These are phyloP conservation scores for Fraxinus cuspidata DNA, from an alignment of 257 asterid species.

Conservation along the genomic window DNA sequence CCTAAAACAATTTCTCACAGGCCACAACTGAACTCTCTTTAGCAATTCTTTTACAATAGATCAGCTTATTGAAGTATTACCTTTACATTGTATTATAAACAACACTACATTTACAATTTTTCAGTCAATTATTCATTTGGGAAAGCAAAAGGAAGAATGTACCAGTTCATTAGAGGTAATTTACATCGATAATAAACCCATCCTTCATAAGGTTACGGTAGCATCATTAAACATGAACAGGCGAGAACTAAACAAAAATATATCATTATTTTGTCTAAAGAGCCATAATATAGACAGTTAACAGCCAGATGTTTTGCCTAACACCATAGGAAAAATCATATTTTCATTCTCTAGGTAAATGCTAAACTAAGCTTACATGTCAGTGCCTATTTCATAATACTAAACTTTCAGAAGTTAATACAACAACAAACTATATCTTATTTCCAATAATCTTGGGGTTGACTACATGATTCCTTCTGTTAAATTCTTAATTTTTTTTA, in stretches of 20 bases:
- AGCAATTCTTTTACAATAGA: too few relatives aligned
- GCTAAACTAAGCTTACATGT: neutral
- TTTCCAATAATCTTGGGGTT: neutral
- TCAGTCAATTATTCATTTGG: neutral
- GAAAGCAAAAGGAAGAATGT: neutral
- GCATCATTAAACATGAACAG: neutral
- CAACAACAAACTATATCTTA: neutral
- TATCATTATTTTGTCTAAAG: neutral
- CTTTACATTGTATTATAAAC: too few relatives aligned
- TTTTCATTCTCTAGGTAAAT: neutral
- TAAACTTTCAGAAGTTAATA: neutral
- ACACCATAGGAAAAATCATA: neutral
- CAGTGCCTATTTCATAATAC: neutral
- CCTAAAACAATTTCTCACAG: too few relatives aligned
- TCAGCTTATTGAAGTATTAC: too few relatives aligned
- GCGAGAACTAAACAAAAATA: neutral
- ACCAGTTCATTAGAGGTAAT: neutral
- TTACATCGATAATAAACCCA: neutral
- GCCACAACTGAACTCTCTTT: too few relatives aligned
- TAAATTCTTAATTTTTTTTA: too few relatives aligned
- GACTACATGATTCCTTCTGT: neutral
- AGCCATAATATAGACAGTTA: neutral
- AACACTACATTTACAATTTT: too few relatives aligned
- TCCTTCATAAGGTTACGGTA: neutral
- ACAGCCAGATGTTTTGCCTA: neutral